Base-by-base conservation (phyloP, 148 eudicot species). In the Dysphania ambrosioides region DNA sequence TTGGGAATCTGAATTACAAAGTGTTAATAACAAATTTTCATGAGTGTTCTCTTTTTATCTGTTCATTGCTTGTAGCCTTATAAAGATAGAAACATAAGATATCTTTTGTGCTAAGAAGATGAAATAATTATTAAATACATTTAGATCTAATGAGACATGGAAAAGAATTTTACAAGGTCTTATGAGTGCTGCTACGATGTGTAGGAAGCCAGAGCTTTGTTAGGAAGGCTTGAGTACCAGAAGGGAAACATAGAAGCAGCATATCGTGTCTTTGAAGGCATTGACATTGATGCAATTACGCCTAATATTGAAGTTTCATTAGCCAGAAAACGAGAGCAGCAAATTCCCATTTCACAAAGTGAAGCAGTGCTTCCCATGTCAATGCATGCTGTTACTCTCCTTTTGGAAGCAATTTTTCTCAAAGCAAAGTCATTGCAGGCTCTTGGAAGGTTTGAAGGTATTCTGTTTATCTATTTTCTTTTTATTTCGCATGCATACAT, bases 221-320 rank as follows among this genome's bases (percentile, higher is more conserved):
- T 93, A 72, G 98, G 98, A 71, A 82, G 97, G 79, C 90, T 86
- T 34, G 98, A 93, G 84, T 91, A 87, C 82, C 98, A 93, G 72
- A 93, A 89, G 75, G 98, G 98, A 26, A 93, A 91, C 40, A 78
- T 89, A 71, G 98, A 89, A 79, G 93, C 84, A 29, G 97, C 98
- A 55, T 88, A 85, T 72, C 88, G 81, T 41, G 98, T 91, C 36
- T 93, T 93, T 74, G 94, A 93, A 82, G 98, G 98, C 38, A 93
- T 93, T 31, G 94, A 91, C 72, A 74, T 93, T 74, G 87, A 83
- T 75, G 88, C 87, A 11, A 80, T 93, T 57, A 83, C 77, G 29
- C 89, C 88, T 8, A 91, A 87, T 77, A 91, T 93, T 56, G 84
- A 85, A 82, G 44, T 81, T 72, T 73, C 92, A 40, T 70, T 93